phyloP scores from a whole-genome alignment of 306 rosid species.

The Lablab purpureus region DNA sequence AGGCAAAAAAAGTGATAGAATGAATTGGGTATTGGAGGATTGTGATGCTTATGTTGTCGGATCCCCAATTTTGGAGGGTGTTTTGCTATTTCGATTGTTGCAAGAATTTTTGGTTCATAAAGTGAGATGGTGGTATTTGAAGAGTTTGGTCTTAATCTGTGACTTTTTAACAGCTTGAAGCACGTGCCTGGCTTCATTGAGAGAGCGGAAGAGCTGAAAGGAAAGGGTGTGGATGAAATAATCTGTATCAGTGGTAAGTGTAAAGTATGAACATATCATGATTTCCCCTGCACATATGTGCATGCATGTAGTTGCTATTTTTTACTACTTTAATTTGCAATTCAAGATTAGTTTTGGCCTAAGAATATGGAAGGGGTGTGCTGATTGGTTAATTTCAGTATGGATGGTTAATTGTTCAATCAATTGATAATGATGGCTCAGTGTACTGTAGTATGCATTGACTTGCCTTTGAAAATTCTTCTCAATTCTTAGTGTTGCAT shows the following conservation, averaged over 20 bases:
- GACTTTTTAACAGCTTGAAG: conserved; percentile 63
- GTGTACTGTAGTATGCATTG: neutral
- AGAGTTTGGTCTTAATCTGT: neutral
- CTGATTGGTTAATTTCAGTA: neutral
- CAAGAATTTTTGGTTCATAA: neutral
- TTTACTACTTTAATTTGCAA: neutral
- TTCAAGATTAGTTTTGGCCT: neutral
- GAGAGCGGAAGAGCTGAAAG: conserved; percentile 72
- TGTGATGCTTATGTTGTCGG: neutral
- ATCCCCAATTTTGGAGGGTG: conserved; percentile 3
- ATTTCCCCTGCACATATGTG: neutral
- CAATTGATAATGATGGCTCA: neutral
- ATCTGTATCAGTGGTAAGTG: conserved; percentile 75
- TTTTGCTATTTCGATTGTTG: neutral
- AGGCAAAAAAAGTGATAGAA: neutral
- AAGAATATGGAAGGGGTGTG: neutral
- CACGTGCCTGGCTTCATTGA: conserved; percentile 90
- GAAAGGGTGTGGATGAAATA: conserved; percentile 78
- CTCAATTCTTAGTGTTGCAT: conserved; percentile 17
- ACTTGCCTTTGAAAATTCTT: neutral
- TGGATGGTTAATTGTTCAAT: neutral
- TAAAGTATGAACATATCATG: neutral
- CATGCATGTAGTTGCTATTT: conserved; percentile 12
- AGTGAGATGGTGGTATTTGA: neutral
- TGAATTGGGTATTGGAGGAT: conserved; percentile 16